phyloP scores from a whole-genome alignment of 2,329 filamentous ascomycete species.

The Colletotrichum chrysophilum region DNA sequence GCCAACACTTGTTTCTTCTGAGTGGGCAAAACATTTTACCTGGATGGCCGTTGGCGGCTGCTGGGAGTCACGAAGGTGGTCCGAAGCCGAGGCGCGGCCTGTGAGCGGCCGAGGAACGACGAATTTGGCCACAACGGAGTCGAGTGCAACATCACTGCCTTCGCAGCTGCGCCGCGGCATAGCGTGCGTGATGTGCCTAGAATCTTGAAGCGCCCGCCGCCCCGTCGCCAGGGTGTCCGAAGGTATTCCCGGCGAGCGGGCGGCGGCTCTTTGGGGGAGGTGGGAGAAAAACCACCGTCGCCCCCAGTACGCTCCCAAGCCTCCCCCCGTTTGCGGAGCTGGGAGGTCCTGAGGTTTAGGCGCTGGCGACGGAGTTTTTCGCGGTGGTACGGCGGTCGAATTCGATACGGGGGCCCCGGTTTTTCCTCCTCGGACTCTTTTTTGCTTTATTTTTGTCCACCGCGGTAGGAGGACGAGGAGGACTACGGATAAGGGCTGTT shows the following conservation, averaged over 20 bases:
- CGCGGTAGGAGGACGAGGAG: background rate
- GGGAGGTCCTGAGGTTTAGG: background rate
- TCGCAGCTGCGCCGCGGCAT: background rate
- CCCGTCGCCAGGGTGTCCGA: background rate
- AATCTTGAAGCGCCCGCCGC: background rate
- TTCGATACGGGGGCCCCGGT: background rate
- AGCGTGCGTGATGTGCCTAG: background rate
- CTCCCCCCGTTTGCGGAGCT: constrained; percentile 16
- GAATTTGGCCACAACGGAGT: background rate
- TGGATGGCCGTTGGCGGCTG: background rate
- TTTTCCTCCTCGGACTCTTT: background rate
- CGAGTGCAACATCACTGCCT: background rate
- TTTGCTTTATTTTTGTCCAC: background rate
- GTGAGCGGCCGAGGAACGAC: background rate
- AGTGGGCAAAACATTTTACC: background rate
- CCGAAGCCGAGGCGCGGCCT: background rate
- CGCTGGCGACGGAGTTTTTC: constrained; percentile 1
- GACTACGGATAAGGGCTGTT: background rate
- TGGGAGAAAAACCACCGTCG: background rate
- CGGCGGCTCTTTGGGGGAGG: background rate
- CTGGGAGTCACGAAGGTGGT: background rate
- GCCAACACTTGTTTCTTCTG: background rate
- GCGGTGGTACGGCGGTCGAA: constrained; percentile 17
- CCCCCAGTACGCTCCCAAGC: background rate
- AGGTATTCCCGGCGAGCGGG: background rate